Conservation (phyloP, 768 basidiomycete species). For the Sistotremastrum suecicum region DNA sequence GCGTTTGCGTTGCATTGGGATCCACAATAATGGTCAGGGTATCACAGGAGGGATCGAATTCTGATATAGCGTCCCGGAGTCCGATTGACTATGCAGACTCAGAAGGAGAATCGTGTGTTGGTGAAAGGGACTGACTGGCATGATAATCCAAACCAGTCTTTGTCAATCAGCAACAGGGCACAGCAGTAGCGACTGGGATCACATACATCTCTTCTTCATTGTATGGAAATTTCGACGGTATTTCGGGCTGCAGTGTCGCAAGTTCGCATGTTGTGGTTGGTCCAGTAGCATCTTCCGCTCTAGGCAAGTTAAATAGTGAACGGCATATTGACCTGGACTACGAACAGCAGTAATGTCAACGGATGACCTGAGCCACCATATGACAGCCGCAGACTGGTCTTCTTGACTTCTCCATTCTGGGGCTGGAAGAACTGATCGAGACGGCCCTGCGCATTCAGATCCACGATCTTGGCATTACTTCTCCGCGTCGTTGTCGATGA, state of each 20-base stretch:
- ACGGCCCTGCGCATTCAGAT: constrained; percentile 15
- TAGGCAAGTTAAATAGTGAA: constrained; percentile 13
- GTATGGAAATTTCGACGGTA: constrained; percentile 67
- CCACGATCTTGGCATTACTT: constrained; percentile 24
- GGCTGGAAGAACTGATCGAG: constrained; percentile 49
- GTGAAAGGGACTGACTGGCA: constrained; percentile 42
- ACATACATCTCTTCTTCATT: constrained; percentile 49
- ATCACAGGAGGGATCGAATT: constrained; percentile 80
- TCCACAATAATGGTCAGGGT: constrained; percentile 74
- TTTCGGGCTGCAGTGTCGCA: constrained; percentile 73
- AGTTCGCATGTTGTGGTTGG: constrained; percentile 84
- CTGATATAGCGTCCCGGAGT: constrained; percentile 85
- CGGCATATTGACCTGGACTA: constrained; percentile 7
- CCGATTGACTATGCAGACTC: constrained; percentile 51
- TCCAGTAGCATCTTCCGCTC: constrained; percentile 65
- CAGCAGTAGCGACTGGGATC: constrained; percentile 1
- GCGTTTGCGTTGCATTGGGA: constrained; percentile 28
- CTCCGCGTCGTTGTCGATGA: constrained; percentile 23
- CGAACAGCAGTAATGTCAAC: constrained; percentile 66
- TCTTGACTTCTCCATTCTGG: constrained; percentile 34
- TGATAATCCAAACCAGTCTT: constrained; percentile 69
- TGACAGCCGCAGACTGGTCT: constrained; percentile 75
- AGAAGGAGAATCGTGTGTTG: constrained; percentile 6
- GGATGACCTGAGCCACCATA: constrained; percentile 72
- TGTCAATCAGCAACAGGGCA: background rate